Evolutionary conservation across 768 basidiomycete genomes (phyloP), one percentile per base, ranked within the genome.

Genomic region (Cystobasidium ongulense): DNA sequence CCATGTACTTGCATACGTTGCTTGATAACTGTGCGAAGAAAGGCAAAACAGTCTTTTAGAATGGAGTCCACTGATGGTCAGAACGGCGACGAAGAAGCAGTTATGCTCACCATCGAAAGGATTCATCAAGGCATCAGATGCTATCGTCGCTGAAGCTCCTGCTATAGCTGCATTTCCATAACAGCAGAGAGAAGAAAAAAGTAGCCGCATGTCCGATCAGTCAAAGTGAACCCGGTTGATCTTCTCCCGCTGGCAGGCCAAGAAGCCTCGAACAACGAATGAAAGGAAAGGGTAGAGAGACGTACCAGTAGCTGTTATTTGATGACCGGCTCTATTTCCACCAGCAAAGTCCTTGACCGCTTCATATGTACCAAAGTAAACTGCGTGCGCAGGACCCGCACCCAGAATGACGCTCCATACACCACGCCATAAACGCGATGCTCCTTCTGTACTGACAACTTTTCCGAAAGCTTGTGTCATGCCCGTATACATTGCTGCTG

Each of bases 1-100:
- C 90, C 87, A 83, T 94, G 93, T 72, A 98, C 85, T 82, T 99
- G 96, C 96, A 99, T 97, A 64, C 96, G 88, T 84, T 99, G 96
- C 83, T 99, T 99, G 84, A 99, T 91, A 78, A 99, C 95, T 97
- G 81, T 25, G 31, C 23, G 21, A 4, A 31, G 21, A 8, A 29
- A 59, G 3, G 41, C 1, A 23, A 36, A 72, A n/a, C n/a, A 38
- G 5, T 27, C 13, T 43, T 21, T 8, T 0, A 43, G n/a, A 59
- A 5, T 21, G 4, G 33, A 29, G 43, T 46, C 43, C 43, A 46
- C n/a, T 46, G 43, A 46, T 1, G 2, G 17, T 5, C 21, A 63
- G 33, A 1, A 36, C 59, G 29, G n/a, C n/a, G n/a, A n/a, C n/a
- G n/a, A n/a, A n/a, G n/a, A n/a, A n/a, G n/a, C n/a, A n/a, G n/a